Evolutionary conservation across 345 rosid genomes (phyloP).

Genomic region (Trapa incisa): DNA sequence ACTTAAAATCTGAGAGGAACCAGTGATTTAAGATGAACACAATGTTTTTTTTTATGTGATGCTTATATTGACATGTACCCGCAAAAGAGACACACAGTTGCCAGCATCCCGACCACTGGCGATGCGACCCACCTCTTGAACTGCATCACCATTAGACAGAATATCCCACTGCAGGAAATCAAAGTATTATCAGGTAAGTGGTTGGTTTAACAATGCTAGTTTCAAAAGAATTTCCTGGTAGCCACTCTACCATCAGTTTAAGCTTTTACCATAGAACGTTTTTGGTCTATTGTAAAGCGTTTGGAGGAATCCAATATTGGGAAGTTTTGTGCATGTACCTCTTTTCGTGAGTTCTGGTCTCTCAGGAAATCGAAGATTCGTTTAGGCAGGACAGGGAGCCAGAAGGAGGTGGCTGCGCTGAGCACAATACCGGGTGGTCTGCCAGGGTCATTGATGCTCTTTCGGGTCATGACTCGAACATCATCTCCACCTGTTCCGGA

Average conservation of each 20-base stretch:
- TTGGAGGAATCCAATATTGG: background rate
- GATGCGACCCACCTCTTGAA: conserved; percentile 71
- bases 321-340: conserved; percentile 29
- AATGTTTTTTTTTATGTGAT: no score
- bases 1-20: background rate
- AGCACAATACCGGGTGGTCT: conserved; percentile 72
- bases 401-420: conserved; percentile 84
- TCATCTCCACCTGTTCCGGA: conserved; percentile 60
- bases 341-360: conserved; percentile 52
- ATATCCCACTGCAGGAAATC: conserved; percentile 73
- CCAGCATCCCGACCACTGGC: conserved; percentile 74
- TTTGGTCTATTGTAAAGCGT: no score
- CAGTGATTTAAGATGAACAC: no score
- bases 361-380: conserved; percentile 69
- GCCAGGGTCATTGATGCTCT: conserved; percentile 71
- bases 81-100: conserved; percentile 65
- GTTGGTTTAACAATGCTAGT: no score
- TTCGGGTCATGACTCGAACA: conserved; percentile 70
- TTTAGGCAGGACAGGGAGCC: conserved; percentile 70
- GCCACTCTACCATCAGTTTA: no score
- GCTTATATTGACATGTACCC: conserved; percentile 40
- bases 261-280: no score
- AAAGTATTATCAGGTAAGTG: background rate
- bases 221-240: no score
- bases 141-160: conserved; percentile 48